Base-by-base conservation (phyloP, 2,329 filamentous ascomycete genomes). In the Calonectria pteridis region DNA sequence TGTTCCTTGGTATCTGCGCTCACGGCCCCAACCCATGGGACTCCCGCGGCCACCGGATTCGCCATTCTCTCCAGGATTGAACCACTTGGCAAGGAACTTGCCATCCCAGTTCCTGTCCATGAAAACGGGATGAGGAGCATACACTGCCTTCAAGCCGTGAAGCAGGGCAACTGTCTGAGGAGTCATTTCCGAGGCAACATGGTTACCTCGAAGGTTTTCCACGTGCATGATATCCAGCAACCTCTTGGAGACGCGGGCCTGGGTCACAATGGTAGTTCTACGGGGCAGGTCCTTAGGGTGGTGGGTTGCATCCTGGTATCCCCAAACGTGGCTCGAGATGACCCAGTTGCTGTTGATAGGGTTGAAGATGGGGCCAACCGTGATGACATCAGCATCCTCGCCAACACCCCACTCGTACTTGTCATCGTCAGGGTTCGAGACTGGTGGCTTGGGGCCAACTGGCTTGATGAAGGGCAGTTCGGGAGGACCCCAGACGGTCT, bases 121-220 rank as follows among this genome's bases (percentile, higher is more conserved):
- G 83, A 92, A 96, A 59, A 96, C 91, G 1, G 94, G 94, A 83
- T 96, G 94, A 14, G 94, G 94, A 14, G 92, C 93, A 80, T 93
- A 94, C 5, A 95, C 93, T 6, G 93, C 92, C 85, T 96, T 96
- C 63, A 96, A 87, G 7, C 94, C 94, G 81, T 97, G 94, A 75
- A 95, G 90, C 23, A 96, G 88, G 0, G 93, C 91, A 31, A 93
- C 90, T 0, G 93, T 93, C 69, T 93, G 92, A 0, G 94, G 91
- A 73, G 92, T 94, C 94, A 96, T 95, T 82, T 96, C 94, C 0
- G 94, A 94, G 72, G 93, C 93, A 79, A 96, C 92, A 81, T 95
- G 93, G 79, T 94, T 93, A 75, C 93, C 93, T 18, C 90, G 88
- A 75, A 93, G 87, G 67, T 94, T 94, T 82, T 96, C 94, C 40